phyloP scores from a whole-genome alignment of 371 early-diverging fungal species.

The Lichtheimia ramosa region DNA sequence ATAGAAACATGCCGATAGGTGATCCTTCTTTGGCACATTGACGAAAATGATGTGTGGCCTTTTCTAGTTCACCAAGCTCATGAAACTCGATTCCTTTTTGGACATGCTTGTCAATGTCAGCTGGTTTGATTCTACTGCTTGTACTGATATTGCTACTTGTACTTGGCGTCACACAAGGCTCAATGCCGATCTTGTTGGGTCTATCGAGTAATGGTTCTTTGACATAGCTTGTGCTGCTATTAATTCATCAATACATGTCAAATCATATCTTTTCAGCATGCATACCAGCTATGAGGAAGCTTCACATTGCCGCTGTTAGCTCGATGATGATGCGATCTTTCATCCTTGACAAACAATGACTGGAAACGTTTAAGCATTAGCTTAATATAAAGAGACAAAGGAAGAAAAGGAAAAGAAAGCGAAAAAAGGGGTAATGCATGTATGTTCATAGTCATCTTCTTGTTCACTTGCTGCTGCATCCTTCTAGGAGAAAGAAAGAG shows the following conservation, averaged over 20 bases:
- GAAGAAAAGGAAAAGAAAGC: not conserved
- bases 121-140: slow-evolving; percentile 5
- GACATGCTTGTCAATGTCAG: slow-evolving; percentile 31
- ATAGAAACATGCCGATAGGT: slow-evolving; percentile 79
- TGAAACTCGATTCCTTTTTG: slow-evolving; percentile 65
- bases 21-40: slow-evolving; percentile 66
- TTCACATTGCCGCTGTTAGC: too few species aligned
- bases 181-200: not conserved
- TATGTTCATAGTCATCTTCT: not conserved
- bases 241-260: too few species aligned
- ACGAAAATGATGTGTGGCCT: slow-evolving; percentile 73
- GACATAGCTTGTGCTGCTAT: too few species aligned
- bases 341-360: slow-evolving; percentile 3
- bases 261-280: too few species aligned
- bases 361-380: slow-evolving; percentile 7
- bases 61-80: slow-evolving; percentile 69
- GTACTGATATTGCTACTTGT: not conserved
- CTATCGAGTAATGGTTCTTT: not conserved
- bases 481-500: too few species aligned
- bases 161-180: not conserved
- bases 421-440: slow-evolving; percentile 1
- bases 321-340: too few species aligned
- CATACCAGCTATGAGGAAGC: too few species aligned
- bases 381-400: too few species aligned
- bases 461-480: too few species aligned